Base-by-base conservation (phyloP, 2,329 filamentous ascomycete genomes). In the Elsinoe necatrix region DNA sequence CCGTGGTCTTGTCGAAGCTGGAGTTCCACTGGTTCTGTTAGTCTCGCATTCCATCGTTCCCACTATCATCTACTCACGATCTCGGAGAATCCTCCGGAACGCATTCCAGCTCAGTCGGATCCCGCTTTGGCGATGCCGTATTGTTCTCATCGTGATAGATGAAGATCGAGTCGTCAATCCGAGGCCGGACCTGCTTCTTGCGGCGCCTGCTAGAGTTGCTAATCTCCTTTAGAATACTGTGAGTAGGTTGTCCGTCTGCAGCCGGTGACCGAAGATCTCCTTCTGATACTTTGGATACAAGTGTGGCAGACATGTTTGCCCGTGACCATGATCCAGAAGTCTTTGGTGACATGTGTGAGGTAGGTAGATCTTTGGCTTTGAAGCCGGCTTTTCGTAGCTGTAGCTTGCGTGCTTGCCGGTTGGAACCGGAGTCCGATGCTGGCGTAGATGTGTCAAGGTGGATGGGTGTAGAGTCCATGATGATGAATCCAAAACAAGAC, bases 341-440 rank as follows among this genome's bases (percentile, higher is more conserved):
- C 58, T 59, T 63, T n/a, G 67, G 68, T 18, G 68, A 68, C 20
- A 69, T 64, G 27, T 66, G 67, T 37, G 67, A 61, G 18, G 62
- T 57, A 2, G 66, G 63, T 48, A 70, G 42, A 4, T 63, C 59
- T 25, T 63, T 60, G 8, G 59, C 68, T n/a, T 65, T 63, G 47
- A 70, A 70, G 42, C 67, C 67, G 27, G 66, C 66, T 62, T 68
- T 69, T 52, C 68, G 63, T 16, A 69, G 63, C 57, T 70, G 67
- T 42, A 70, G 59, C 34, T 65, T 61, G 34, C 65, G 60, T 8
- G 54, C 42, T 23, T 56, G 54, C 29, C 27, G 41, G 29, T 56
- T 56, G 2, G 54, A 25, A 2, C 41, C 41, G 7, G 42, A 47
- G 11, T 16, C 54, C 14, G 37, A 42, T 23, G 16, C 35, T 31